These are phyloP conservation scores for Saccharata proteae DNA, from an alignment of 2,329 filamentous ascomycete species.

Conservation along the genomic window DNA sequence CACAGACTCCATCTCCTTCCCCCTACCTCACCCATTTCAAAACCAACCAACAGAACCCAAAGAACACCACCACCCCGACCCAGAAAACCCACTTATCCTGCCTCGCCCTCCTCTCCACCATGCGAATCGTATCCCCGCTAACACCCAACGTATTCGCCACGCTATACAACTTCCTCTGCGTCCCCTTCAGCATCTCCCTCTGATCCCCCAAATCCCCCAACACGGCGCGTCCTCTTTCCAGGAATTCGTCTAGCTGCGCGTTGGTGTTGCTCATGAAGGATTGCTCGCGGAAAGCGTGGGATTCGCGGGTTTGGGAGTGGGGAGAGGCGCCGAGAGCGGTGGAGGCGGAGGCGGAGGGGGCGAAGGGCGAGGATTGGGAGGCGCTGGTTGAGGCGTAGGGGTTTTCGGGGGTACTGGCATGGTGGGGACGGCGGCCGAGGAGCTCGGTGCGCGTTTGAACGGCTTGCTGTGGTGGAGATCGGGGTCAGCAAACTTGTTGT, in stretches of 20 bases:
- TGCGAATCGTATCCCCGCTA: constrained; percentile 90
- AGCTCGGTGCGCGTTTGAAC: constrained; percentile 68
- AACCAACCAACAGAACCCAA: constrained; percentile 84
- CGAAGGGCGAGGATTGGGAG: constrained; percentile 24
- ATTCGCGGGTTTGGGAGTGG: constrained; percentile 56
- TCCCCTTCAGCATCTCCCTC: constrained; percentile 88
- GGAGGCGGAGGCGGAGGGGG: constrained; percentile 28
- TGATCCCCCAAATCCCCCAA: constrained; percentile 80
- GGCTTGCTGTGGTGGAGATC: constrained; percentile 32
- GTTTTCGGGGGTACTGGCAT: constrained; percentile 75
- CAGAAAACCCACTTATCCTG: constrained; percentile 99
- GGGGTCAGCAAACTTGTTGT: neutral
- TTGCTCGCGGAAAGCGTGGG: constrained; percentile 79
- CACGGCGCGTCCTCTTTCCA: constrained; percentile 82
- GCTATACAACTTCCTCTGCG: constrained; percentile 79
- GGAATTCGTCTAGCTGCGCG: constrained; percentile 80
- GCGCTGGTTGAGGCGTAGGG: constrained; percentile 63
- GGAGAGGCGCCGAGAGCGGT: constrained; percentile 30
- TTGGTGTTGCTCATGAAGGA: constrained; percentile 76
- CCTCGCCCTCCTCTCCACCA: constrained; percentile 81
- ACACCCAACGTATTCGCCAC: constrained; percentile 90
- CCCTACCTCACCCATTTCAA: constrained; percentile 64
- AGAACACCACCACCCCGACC: constrained; percentile 73
- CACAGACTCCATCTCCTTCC: neutral
- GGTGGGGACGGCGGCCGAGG: constrained; percentile 70